Evolutionary conservation across 1,284 basidiomycete genomes (phyloP).

Genomic region (Sporisorium sorghi): DNA sequence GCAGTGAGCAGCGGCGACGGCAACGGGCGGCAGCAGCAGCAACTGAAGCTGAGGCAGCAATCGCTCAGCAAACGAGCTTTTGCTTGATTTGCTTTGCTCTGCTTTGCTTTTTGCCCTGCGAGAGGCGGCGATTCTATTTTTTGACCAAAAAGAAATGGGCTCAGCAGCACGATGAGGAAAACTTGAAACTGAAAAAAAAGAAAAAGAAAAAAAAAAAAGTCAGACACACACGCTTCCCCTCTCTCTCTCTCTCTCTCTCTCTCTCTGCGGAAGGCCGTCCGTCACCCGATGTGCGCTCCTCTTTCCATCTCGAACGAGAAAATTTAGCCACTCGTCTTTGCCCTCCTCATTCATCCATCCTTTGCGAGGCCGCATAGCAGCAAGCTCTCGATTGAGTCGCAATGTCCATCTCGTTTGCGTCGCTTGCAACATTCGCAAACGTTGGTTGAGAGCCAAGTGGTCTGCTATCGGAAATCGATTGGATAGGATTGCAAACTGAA

Average conservation of each 20-base stretch:
- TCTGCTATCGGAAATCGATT: neutral
- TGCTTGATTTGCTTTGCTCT: neutral
- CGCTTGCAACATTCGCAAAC: too few relatives aligned
- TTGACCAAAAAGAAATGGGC: neutral
- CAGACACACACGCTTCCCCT: slow-evolving; percentile 1
- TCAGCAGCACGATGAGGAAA: slow-evolving; percentile 9
- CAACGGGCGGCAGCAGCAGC: slow-evolving; percentile 6
- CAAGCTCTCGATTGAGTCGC: too few relatives aligned
- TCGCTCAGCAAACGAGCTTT: neutral
- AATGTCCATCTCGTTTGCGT: too few relatives aligned
- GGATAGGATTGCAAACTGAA: neutral
- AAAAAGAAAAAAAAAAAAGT: neutral
- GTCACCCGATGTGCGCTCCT: neutral
- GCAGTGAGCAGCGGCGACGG: slow-evolving; percentile 4
- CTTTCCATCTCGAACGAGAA: neutral
- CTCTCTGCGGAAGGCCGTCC: neutral
- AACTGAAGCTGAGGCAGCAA: neutral
- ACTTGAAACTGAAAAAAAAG: neutral
- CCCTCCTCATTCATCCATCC: neutral
- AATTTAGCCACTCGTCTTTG: slow-evolving; percentile 6
- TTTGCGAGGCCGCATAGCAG: neutral
- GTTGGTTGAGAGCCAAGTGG: too few relatives aligned
- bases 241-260: too few relatives aligned
- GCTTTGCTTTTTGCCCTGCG: neutral
- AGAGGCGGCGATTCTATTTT: neutral